These are phyloP conservation scores for Gossypium lobatum DNA, from an alignment of 441 rosid genomes.

Conservation along the genomic window DNA sequence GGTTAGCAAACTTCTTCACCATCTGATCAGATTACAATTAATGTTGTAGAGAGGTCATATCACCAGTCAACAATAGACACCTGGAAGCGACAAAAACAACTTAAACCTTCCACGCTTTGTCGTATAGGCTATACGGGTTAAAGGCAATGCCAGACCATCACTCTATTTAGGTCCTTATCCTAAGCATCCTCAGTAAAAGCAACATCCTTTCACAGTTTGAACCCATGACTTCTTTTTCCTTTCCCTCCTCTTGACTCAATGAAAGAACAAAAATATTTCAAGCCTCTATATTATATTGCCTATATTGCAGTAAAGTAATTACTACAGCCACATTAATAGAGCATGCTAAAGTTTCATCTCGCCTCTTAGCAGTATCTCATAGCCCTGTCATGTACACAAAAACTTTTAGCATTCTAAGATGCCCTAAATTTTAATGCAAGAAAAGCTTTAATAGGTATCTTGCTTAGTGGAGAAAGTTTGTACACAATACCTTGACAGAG, in stretches of 20 bases:
- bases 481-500: constrained; percentile 60
- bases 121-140: not conserved
- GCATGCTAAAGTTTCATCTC: constrained; percentile 11
- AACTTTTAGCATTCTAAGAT: not conserved
- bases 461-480: constrained; percentile 5
- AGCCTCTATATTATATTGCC: not conserved
- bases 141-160: not conserved
- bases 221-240: not conserved
- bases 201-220: not conserved
- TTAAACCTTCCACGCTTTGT: not conserved
- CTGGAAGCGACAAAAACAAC: not conserved
- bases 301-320: not conserved
- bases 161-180: constrained; percentile 5
- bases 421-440: not conserved
- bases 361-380: not conserved
- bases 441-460: not conserved
- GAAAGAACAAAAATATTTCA: not conserved
- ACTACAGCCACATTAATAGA: not conserved
- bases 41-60: not conserved
- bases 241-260: not conserved
- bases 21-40: not conserved
- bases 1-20: not conserved
- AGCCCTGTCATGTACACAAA: not conserved
- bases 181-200: not conserved
- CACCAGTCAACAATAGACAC: not conserved